A percentile compares a stretch with the other conserved stretches of the same genome.
Evolutionary conservation across 768 basidiomycete species (phyloP).

Genomic region (Ramaria sp.): DNA sequence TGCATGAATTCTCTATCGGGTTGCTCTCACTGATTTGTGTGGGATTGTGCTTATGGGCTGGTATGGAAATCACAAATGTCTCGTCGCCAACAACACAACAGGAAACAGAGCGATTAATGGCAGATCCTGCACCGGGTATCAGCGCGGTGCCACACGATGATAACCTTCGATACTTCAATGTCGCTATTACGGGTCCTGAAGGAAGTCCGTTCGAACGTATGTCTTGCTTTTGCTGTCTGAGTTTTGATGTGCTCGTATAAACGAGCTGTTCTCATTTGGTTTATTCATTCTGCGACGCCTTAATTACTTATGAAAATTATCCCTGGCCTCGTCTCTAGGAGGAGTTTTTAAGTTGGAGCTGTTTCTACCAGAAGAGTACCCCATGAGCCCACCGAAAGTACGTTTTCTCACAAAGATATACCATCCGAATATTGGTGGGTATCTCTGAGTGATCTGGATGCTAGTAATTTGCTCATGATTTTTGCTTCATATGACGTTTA

Average conservation of each 20-base stretch:
- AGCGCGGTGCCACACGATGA: slow-evolving; percentile 94
- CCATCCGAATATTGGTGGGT: slow-evolving; percentile 96
- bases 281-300: background rate
- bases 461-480: background rate
- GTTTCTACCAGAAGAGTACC: slow-evolving; percentile 98
- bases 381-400: slow-evolving; percentile 98
- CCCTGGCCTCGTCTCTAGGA: slow-evolving; percentile 32
- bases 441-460: background rate
- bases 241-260: no score
- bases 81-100: slow-evolving; percentile 25
- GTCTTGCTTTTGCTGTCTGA: slow-evolving; percentile 25
- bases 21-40: background rate
- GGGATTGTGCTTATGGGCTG: background rate
- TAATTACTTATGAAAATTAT: background rate
- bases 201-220: slow-evolving; percentile 86
- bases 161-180: slow-evolving; percentile 97
- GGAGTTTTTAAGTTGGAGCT: slow-evolving; percentile 94
- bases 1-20: no score
- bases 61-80: background rate
- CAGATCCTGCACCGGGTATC: slow-evolving; percentile 96
- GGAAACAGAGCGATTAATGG: slow-evolving; percentile 96
- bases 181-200: slow-evolving; percentile 89
- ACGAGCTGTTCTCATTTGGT: background rate
- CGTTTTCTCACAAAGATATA: slow-evolving; percentile 97
- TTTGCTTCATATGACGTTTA: slow-evolving; percentile 21